phyloP scores from a whole-genome alignment of 2,329 filamentous ascomycete species.

The Phoma herbarum region DNA sequence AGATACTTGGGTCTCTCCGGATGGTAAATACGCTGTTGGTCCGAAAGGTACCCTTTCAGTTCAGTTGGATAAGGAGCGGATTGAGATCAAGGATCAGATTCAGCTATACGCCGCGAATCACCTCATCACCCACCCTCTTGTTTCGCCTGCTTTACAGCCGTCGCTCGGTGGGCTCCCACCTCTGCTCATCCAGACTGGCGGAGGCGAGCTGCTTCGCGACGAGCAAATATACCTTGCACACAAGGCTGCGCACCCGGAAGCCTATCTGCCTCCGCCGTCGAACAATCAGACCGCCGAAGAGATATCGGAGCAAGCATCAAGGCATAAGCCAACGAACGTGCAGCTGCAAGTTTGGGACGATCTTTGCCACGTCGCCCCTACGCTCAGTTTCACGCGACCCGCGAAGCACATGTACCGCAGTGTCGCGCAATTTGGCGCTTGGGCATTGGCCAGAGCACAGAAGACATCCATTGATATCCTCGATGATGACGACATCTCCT shows the following conservation, averaged over 20 bases:
- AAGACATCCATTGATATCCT: constrained; percentile 80
- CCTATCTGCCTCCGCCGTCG: constrained; percentile 70
- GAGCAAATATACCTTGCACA: constrained; percentile 96
- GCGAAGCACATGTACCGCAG: constrained; percentile 96
- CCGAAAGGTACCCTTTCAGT: constrained; percentile 64
- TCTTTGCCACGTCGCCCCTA: constrained; percentile 89
- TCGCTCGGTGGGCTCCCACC: constrained; percentile 90
- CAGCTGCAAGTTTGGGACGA: constrained; percentile 97
- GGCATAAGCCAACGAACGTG: constrained; percentile 85
- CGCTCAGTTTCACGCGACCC: constrained; percentile 93
- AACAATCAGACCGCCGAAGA: constrained; percentile 60
- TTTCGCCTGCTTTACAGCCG: constrained; percentile 87
- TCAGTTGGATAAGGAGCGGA: constrained; percentile 65
- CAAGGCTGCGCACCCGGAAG: constrained; percentile 84
- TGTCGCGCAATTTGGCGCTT: constrained; percentile 91
- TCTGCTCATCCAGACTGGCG: constrained; percentile 84
- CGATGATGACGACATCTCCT: constrained; percentile 78
- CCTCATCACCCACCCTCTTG: constrained; percentile 83
- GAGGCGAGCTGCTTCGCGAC: constrained; percentile 87
- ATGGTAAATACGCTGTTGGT: constrained; percentile 51
- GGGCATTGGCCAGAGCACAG: constrained; percentile 86
- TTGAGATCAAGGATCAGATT: constrained; percentile 89
- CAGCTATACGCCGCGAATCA: constrained; percentile 89
- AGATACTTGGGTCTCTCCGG: constrained; percentile 36
- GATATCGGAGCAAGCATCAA: constrained; percentile 70